Conservation (phyloP, 2,329 filamentous ascomycete species). For the Mollisiaceae sp. region DNA sequence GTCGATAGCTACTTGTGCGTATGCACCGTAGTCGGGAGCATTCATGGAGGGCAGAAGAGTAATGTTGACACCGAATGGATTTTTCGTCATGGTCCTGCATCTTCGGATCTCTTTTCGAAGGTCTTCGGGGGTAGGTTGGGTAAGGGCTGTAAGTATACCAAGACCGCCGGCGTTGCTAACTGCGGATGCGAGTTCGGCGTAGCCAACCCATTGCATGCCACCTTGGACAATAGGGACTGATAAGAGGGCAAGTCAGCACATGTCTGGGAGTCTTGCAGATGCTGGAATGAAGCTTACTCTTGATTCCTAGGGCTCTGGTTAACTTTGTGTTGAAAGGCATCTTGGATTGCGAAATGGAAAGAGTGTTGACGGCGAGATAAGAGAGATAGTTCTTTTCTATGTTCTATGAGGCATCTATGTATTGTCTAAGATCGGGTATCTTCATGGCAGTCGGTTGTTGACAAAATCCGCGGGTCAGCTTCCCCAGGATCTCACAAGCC, state of each 20-base stretch:
- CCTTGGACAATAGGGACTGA: conserved; percentile 82
- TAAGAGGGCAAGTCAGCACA: conserved; percentile 26
- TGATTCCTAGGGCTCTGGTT: conserved; percentile 49
- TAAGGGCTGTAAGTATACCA: conserved; percentile 85
- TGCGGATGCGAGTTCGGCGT: conserved; percentile 77
- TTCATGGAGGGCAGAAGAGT: conserved; percentile 90
- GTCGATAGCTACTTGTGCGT: conserved; percentile 90
- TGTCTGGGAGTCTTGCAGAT: background rate
- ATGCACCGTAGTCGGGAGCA: conserved; percentile 90
- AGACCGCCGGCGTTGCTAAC: conserved; percentile 84
- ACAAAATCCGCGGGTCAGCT: background rate
- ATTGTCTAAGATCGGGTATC: background rate
- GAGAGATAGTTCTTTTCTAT: conserved; percentile 25
- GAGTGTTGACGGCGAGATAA: background rate
- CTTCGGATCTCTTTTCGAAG: conserved; percentile 91
- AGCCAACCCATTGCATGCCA: conserved; percentile 87
- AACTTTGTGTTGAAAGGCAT: conserved; percentile 49
- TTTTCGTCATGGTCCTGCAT: conserved; percentile 78
- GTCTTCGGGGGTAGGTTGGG: conserved; percentile 89
- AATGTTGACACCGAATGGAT: conserved; percentile 91
- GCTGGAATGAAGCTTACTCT: conserved; percentile 32
- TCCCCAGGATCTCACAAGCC: background rate
- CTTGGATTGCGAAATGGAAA: conserved; percentile 8
- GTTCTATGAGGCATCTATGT: conserved; percentile 9
- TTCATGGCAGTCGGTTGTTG: conserved; percentile 1